Evolutionary conservation across 495 filamentous ascomycete genomes (phyloP), one percentile per base, ranked within the genome.

Genomic region (Geoglossum glabrum): DNA sequence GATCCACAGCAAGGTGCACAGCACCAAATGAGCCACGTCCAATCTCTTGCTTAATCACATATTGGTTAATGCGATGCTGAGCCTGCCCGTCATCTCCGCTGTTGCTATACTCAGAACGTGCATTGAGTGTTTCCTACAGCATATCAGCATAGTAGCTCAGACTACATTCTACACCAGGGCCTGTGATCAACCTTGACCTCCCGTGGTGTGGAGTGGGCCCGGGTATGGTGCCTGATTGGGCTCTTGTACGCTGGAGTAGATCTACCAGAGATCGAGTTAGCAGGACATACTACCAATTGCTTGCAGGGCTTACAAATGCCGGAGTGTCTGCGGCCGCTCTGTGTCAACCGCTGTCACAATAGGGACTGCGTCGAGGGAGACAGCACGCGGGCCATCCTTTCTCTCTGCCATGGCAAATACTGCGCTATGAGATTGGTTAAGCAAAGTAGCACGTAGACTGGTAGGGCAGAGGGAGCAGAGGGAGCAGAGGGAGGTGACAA

Each of bases 21-120:
- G 92, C 85, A 9, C 93, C 92, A 68, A 92, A 98, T 0, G 92
- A 96, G 5, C 92, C 92, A 40, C 89, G 78, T 31, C 92, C 92
- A 54, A 98, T 97, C 73, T 98, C 92, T 61, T 96, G 85, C 70
- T 84, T 85, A 62, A 98, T 93, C 45, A 83, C 72, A 66, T 96
- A 98, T 67, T 97, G 94, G 66, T 95, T 94, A 74, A 96, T 90
- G 26, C 80, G 77, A 63, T 88, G 86, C 64, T 90, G 80, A 0
- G 79, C 76, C 27, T 74, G 74, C 2, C 87, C 87, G 62, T 95
- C 89, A 62, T 85, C 79, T 61, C 90, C 84, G 62, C 87, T 90
- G 59, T 83, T 89, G 40, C 76, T 82, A 67, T 96, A 97, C 64
- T 88, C 80, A 40, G 87, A 87, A 56, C 79, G 80, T 47, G 92